Percentiles rank a stretch among this genome's conserved stretches.
These are phyloP conservation scores for Termitomyces sp. DNA, from an alignment of 768 basidiomycete genomes.

Conservation along the genomic window DNA sequence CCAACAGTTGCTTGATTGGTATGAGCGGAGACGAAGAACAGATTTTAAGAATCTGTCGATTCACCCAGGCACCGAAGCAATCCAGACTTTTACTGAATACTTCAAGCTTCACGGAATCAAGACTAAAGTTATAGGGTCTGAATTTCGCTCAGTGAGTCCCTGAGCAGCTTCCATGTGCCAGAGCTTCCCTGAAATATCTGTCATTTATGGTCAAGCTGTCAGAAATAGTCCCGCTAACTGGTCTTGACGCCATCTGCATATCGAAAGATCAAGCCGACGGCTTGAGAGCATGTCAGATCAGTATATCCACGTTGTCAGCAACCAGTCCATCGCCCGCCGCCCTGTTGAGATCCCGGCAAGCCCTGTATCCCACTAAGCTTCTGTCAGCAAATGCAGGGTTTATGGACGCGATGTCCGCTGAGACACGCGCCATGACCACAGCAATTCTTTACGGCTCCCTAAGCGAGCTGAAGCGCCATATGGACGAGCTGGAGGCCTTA, in stretches of 20 bases:
- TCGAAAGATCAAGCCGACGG: conserved; percentile 36
- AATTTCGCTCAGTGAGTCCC: conserved; percentile 36
- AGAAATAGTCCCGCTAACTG: conserved; percentile 38
- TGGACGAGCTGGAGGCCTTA: conserved; percentile 35
- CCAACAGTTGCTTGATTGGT: conserved; percentile 37
- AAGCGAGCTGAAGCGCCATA: conserved; percentile 28
- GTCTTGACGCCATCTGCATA: conserved; percentile 41
- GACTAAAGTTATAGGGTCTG: conserved; percentile 37
- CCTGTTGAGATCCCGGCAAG: conserved; percentile 31
- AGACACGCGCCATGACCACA: conserved; percentile 28
- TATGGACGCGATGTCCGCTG: conserved; percentile 31
- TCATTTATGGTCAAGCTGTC: conserved; percentile 26
- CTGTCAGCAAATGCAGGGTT: conserved; percentile 29
- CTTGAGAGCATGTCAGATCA: conserved; percentile 28
- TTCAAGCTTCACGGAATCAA: conserved; percentile 36
- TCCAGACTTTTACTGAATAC: conserved; percentile 43
- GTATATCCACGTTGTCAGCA: conserved; percentile 11
- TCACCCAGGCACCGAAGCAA: conserved; percentile 44
- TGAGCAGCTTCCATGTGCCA: background rate
- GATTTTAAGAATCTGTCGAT: conserved; percentile 17
- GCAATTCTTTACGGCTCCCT: conserved; percentile 31
- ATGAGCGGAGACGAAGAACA: conserved; percentile 31
- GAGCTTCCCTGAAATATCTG: conserved; percentile 3
- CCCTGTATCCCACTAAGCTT: conserved; percentile 34
- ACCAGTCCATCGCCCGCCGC: conserved; percentile 22